These are phyloP conservation scores for Pythium monospermum DNA, from an alignment of 352 stramenopile species.

Conservation along the genomic window DNA sequence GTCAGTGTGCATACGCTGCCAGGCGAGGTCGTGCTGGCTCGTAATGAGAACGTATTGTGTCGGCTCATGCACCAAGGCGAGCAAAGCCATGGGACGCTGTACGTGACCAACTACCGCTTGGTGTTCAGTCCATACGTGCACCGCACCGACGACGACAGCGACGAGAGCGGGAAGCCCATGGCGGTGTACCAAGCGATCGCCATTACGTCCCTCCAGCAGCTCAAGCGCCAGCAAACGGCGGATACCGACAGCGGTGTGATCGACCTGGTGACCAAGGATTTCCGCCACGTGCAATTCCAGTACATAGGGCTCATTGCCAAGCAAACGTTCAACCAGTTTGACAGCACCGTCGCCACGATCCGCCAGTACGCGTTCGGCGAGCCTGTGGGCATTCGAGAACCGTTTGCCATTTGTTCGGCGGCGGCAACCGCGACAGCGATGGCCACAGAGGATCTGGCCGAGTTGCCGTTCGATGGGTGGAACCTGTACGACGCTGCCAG, in stretches of 20 bases:
- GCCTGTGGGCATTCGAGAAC: conserved; percentile 34
- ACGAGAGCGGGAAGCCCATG: conserved; percentile 8
- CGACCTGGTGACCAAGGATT: conserved; percentile 77
- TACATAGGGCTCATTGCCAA: conserved; percentile 71
- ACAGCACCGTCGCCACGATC: conserved; percentile 56
- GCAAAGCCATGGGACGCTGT: conserved; percentile 40
- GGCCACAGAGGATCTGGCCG: not conserved
- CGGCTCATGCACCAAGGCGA: conserved; percentile 40
- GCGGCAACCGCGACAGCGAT: not conserved
- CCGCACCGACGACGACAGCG: conserved; percentile 17
- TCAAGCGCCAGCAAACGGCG: conserved; percentile 71
- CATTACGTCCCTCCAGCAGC: conserved; percentile 59
- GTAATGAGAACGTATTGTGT: conserved; percentile 55
- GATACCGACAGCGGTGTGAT: conserved; percentile 70
- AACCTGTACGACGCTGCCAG: conserved; percentile 59
- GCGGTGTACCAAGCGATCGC: conserved; percentile 65
- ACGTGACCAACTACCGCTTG: conserved; percentile 78
- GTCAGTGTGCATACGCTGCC: conserved; percentile 48
- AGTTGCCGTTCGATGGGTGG: conserved; percentile 39
- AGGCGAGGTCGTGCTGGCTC: conserved; percentile 60
- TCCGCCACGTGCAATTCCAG: conserved; percentile 69
- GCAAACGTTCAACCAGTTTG: conserved; percentile 77
- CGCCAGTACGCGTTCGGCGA: conserved; percentile 57
- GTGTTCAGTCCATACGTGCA: conserved; percentile 54
- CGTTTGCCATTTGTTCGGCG: conserved; percentile 61